phyloP scores from a whole-genome alignment of 2,329 filamentous ascomycete genomes.

The Amphichorda felina region DNA sequence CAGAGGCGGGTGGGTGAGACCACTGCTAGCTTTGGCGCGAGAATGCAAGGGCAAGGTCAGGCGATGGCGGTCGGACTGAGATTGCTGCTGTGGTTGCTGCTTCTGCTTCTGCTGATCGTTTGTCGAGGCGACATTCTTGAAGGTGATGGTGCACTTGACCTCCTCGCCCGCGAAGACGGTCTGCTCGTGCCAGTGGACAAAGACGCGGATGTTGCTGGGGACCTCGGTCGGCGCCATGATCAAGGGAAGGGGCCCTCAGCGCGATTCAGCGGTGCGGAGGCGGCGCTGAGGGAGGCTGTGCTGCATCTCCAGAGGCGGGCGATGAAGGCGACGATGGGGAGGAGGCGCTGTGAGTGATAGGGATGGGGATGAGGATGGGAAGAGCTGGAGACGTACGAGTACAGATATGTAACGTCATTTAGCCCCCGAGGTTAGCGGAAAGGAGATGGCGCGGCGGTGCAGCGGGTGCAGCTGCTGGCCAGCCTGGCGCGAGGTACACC shows the following conservation, averaged over 20 bases:
- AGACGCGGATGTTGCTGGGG: slow-evolving; percentile 74
- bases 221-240: slow-evolving; percentile 35
- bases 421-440: too few species aligned
- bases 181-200: slow-evolving; percentile 87
- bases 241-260: slow-evolving; percentile 4
- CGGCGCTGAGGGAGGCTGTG: background rate
- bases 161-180: slow-evolving; percentile 95
- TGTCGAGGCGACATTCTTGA: slow-evolving; percentile 66
- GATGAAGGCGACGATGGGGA: too few species aligned
- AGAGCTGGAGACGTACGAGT: too few species aligned
- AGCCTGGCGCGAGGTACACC: too few species aligned
- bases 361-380: too few species aligned
- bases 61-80: slow-evolving; percentile 21
- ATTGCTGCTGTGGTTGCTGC: slow-evolving; percentile 12
- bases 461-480: too few species aligned
- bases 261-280: background rate
- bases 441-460: too few species aligned
- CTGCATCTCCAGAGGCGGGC: slow-evolving; percentile 1
- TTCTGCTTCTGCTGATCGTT: slow-evolving; percentile 17
- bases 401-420: too few species aligned
- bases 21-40: slow-evolving; percentile 27
- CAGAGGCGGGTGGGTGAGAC: slow-evolving; percentile 32
- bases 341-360: too few species aligned
- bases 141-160: slow-evolving; percentile 90
- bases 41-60: slow-evolving; percentile 29